Base-by-base conservation (phyloP, 768 basidiomycete species). In the Rhodosporidiobolus sp. region DNA sequence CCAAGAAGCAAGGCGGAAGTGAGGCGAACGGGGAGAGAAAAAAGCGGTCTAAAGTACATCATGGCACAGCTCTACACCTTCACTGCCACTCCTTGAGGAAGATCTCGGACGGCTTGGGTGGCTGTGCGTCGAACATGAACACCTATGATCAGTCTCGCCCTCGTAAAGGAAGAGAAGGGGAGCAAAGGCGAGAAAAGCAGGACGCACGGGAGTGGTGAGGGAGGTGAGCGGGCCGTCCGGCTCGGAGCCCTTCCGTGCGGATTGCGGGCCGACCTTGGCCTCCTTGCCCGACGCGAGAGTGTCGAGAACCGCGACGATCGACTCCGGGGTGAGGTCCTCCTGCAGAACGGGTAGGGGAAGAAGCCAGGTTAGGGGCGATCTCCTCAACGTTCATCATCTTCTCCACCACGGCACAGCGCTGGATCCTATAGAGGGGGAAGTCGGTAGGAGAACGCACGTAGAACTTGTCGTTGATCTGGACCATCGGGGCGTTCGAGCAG, bases 401-500 rank as follows among this genome's bases (percentile, higher is more conserved):
- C n/a, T n/a, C n/a, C n/a, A n/a, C n/a, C n/a, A n/a, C n/a, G n/a
- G n/a, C n/a, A n/a, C n/a, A n/a, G n/a, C n/a, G n/a, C n/a, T n/a
- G n/a, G n/a, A n/a, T n/a, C n/a, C n/a, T n/a, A n/a, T n/a, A n/a
- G n/a, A n/a, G n/a, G n/a, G n/a, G n/a, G n/a, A n/a, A n/a, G n/a
- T n/a, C n/a, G n/a, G n/a, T 12, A 28, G 38, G 2, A 62, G 9
- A 4, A 83, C 90, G 73, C 79, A 92, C 93, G 81, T 96, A 99
- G 84, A 94, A 99, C 81, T 98, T 93, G 79, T 99, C 96, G 35
- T 90, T 89, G 78, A 99, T 86, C 71, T 89, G 93, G 82, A 99
- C 85, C 96, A 98, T 98, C 56, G 91, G 92, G 35, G 93, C 96
- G 83, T 97, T 99, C 78, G 90, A 92, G 84, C 96, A 99, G 65